Percentiles rank a stretch among this genome's conserved stretches.
These are phyloP conservation scores for Trametes maxima DNA, from an alignment of 768 basidiomycete species.

Conservation along the genomic window DNA sequence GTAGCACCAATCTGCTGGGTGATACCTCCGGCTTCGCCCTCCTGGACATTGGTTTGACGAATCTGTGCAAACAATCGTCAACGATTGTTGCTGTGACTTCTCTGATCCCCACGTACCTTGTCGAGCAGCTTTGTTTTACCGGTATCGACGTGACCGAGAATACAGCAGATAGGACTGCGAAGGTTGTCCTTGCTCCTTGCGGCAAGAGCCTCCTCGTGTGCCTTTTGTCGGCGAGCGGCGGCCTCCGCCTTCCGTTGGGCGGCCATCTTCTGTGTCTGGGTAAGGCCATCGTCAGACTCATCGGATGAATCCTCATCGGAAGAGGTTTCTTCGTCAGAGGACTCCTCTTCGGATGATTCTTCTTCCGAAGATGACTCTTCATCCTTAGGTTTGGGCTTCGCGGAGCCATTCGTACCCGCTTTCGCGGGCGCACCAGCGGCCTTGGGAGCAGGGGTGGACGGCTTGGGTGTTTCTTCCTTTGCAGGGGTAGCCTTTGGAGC, in stretches of 20 bases:
- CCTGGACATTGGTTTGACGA: constrained; percentile 99
- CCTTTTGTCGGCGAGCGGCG: constrained; percentile 75
- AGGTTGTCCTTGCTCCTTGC: constrained; percentile 87
- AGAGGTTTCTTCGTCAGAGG: constrained; percentile 27
- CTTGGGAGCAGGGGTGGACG: neutral
- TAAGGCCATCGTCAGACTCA: constrained; percentile 61
- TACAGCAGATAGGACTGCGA: constrained; percentile 97
- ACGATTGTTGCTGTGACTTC: no score
- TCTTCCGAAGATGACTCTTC: constrained; percentile 26
- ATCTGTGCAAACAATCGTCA: constrained; percentile 54
- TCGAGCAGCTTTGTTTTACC: constrained; percentile 98
- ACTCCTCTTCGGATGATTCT: constrained; percentile 24
- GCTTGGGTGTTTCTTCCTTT: constrained; percentile 4
- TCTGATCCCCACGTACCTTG: constrained; percentile 58
- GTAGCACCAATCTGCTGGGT: constrained; percentile 99
- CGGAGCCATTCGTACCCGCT: constrained; percentile 9
- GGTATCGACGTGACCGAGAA: constrained; percentile 98
- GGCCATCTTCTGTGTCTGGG: constrained; percentile 64
- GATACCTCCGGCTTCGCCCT: constrained; percentile 99
- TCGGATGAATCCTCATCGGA: constrained; percentile 44
- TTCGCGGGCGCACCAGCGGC: neutral
- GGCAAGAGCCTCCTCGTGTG: constrained; percentile 83
- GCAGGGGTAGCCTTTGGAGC: constrained; percentile 21
- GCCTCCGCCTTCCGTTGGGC: constrained; percentile 82
- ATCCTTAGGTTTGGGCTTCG: constrained; percentile 17